Base-by-base conservation (phyloP, 305 asterid genomes). In the Fraxinus dipetala region DNA sequence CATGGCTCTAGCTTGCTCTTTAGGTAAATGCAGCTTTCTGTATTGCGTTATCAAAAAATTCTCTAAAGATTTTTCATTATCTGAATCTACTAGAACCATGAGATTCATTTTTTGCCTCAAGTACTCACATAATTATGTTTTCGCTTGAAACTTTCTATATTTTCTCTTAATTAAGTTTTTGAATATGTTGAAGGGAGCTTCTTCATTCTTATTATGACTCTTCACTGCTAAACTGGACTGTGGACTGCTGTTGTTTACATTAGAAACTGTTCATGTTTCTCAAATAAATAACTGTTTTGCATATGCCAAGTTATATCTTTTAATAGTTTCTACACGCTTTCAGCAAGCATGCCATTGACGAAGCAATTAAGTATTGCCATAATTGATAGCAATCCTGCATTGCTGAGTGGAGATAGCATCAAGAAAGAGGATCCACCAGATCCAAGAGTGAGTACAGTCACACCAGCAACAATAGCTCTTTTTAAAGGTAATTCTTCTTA, bases 401-500 rank as follows among this genome's bases (percentile, higher is more conserved):
- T 96, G 83, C 82, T 85, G 85, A 88, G 91, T 84, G 86, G 84
- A 70, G 84, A 65, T 82, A 28, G 56, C 86, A 89, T 93, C 48
- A 89, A 86, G 79, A 91, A 92, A 87, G 99, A 91, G 82, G 97
- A 89, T 79, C 89, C 91, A 36, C 99, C 98, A 45, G 98, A 94
- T 92, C 91, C 98, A 76, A 92, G 99, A 89, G 99, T 94, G 78
- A 96, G 99, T 87, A 96, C 99, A 10, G 97, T 96, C 85, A 96
- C 99, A 2, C 98, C 99, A 81, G 90, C 98, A 75, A 87, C 98
- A 34, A 94, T 91, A 85, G 87, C 90, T 69, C 89, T 87, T 85
- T 96, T 93, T 77, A 86, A 86, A 92, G 98, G 99, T 96, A 90
- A 31, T 77, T 24, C 24, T 74, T 80, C 51, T 82, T 72, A 5